These are phyloP conservation scores for Aegilops speltoides DNA, from an alignment of 176 grass and related monocot species.

Conservation along the genomic window DNA sequence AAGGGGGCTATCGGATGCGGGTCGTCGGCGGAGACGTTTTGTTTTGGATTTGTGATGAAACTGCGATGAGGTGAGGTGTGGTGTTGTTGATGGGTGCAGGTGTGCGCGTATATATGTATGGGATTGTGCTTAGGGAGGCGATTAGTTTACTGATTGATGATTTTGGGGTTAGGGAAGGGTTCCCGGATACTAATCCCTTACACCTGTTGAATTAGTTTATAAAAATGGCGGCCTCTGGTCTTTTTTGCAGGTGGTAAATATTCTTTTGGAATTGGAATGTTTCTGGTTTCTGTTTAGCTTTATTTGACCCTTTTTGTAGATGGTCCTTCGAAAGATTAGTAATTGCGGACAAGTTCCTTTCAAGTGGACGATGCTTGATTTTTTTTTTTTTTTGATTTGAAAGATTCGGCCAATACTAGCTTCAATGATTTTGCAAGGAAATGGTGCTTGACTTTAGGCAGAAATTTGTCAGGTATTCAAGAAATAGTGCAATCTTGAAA, in stretches of 20 bases:
- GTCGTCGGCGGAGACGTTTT: background rate
- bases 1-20: background rate
- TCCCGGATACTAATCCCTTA: background rate
- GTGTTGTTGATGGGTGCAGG: background rate
- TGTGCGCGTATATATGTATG: conserved; percentile 10
- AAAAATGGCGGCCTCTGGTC: no score
- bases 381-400: background rate
- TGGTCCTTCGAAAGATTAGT: background rate
- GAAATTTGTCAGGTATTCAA: background rate
- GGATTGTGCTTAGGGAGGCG: conserved; percentile 11
- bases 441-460: background rate
- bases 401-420: no score
- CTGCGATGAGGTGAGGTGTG: background rate
- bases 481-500: no score
- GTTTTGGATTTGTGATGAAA: background rate
- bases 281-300: conserved; percentile 25
- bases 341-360: background rate
- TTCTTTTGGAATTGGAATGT: conserved; percentile 42
- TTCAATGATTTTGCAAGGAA: background rate
- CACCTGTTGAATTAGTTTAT: conserved; percentile 14
- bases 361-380: background rate
- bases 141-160: background rate
- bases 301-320: background rate
- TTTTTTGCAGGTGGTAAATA: conserved; percentile 10
- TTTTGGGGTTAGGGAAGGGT: background rate